phyloP scores from a whole-genome alignment of 2,329 filamentous ascomycete species.

The Stagonosporopsis rhizophila region DNA sequence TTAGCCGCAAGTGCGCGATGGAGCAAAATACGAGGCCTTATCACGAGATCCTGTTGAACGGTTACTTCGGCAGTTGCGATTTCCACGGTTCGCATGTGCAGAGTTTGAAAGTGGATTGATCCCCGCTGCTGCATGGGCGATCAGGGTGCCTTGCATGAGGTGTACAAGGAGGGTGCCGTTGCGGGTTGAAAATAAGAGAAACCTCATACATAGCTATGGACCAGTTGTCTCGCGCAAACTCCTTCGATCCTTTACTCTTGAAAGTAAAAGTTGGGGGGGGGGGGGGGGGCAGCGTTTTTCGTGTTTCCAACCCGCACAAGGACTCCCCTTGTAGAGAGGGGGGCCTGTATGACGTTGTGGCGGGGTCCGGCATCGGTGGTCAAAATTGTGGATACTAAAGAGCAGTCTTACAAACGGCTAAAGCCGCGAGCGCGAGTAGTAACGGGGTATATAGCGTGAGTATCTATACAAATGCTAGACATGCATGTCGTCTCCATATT shows the following conservation, averaged over 20 bases:
- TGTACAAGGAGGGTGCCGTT: no score
- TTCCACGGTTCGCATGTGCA: not conserved
- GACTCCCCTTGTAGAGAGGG: no score
- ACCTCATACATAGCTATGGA: no score
- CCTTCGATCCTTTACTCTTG: no score
- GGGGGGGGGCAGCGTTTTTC: no score
- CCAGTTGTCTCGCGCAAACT: no score
- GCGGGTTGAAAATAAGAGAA: no score
- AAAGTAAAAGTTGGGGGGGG: no score
- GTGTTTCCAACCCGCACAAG: no score
- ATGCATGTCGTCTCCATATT: not conserved
- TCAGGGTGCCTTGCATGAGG: conserved; percentile 6
- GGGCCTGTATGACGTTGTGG: conserved; percentile 26
- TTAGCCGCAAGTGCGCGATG: not conserved
- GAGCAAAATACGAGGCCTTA: not conserved
- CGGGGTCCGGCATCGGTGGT: conserved; percentile 20
- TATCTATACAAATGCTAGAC: not conserved
- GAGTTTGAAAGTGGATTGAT: not conserved
- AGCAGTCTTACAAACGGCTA: not conserved
- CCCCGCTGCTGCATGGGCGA: conserved; percentile 7
- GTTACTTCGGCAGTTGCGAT: conserved; percentile 10
- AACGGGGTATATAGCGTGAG: not conserved
- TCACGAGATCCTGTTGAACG: not conserved
- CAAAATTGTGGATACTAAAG: not conserved
- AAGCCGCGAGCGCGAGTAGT: not conserved